Conservation (phyloP, 2,329 filamentous ascomycete genomes). For the Pseudocercospora musae region DNA sequence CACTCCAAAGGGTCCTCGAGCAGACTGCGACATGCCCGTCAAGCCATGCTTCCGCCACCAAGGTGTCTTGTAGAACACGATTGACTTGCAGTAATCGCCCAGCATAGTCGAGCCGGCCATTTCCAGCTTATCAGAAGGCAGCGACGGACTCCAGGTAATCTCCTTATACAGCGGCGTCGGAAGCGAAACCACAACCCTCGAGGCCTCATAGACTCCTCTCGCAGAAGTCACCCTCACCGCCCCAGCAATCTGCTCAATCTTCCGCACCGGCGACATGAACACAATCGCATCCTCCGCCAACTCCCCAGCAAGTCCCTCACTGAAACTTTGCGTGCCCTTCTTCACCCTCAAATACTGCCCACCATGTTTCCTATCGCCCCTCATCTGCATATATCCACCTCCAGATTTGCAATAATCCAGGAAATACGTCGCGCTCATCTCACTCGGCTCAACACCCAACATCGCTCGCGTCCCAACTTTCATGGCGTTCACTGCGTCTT, state of each 20-base stretch:
- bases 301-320: conserved; percentile 37
- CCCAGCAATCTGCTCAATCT: conserved; percentile 17
- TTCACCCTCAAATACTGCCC: conserved; percentile 53
- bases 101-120: conserved; percentile 20
- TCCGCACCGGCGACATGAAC: conserved; percentile 24
- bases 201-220: conserved; percentile 36
- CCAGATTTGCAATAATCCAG: conserved; percentile 55
- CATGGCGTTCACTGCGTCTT: conserved; percentile 38
- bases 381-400: conserved; percentile 52
- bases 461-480: conserved; percentile 50
- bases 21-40: conserved; percentile 46
- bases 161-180: conserved; percentile 47
- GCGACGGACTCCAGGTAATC: conserved; percentile 48
- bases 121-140: conserved; percentile 43
- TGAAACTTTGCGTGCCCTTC: conserved; percentile 47
- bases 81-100: conserved; percentile 53
- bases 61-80: conserved; percentile 45
- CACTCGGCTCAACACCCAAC: conserved; percentile 50
- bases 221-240: conserved; percentile 29
- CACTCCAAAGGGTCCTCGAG: conserved; percentile 46
- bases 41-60: conserved; percentile 48
- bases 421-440: conserved; percentile 54
- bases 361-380: conserved; percentile 52
- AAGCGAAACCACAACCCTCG: conserved; percentile 50
- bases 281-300: conserved; percentile 30